These are phyloP conservation scores for Baorangia bicolor DNA, from an alignment of 768 basidiomycete genomes.

Conservation along the genomic window DNA sequence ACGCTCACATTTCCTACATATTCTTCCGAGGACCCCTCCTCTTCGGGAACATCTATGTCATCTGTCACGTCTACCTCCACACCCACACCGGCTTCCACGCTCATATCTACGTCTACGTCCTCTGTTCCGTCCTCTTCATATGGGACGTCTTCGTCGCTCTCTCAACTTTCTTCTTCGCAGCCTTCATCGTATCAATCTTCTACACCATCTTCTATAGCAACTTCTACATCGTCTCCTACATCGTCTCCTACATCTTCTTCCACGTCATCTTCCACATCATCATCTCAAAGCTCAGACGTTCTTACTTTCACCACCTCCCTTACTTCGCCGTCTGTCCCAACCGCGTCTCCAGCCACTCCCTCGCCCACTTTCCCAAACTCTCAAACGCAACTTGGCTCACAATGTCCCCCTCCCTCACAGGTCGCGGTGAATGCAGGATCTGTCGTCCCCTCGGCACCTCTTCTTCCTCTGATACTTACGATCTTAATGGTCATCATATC, in stretches of 20 bases:
- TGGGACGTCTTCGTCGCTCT: background rate
- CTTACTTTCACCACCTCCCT: background rate
- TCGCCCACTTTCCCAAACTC: conserved; percentile 8
- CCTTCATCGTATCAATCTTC: background rate
- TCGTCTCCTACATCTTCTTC: background rate
- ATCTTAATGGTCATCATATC: conserved; percentile 27
- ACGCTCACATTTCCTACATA: background rate
- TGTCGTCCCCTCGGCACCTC: conserved; percentile 6
- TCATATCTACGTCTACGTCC: background rate
- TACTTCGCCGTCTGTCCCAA: background rate
- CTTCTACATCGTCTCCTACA: background rate
- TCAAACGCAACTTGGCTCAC: conserved; percentile 22
- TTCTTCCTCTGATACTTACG: conserved; percentile 20
- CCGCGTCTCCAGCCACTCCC: background rate
- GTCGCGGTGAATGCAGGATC: conserved; percentile 6
- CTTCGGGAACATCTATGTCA: background rate
- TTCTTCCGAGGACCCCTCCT: background rate
- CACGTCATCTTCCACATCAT: background rate
- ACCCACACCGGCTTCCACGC: background rate
- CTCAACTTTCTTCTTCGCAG: background rate
- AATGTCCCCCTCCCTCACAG: conserved; percentile 18
- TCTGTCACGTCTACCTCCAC: background rate
- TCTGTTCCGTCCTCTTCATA: background rate
- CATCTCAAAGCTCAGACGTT: background rate
- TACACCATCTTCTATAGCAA: background rate